Evolutionary conservation across 768 basidiomycete genomes (phyloP), one percentile per base, ranked within the genome.

Genomic region (Hericium rajendrae): DNA sequence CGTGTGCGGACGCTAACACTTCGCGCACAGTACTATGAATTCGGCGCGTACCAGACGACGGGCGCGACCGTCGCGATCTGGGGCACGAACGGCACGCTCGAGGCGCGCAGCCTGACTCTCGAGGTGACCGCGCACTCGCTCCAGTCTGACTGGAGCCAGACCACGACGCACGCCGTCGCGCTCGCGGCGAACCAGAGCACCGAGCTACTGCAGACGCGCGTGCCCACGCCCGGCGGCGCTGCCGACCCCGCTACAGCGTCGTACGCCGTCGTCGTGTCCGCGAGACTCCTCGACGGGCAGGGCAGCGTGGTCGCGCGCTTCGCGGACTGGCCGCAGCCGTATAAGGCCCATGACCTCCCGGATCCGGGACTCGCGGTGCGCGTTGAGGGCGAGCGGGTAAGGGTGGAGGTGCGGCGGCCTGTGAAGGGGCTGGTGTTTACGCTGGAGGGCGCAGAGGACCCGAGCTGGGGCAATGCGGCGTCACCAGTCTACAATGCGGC

Each of bases 241-340:
- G 91, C 91, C 6, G 87, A 91, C 67, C 80, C 83, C 16, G 65
- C 74, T 48, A 86, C 76, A 18, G 84, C 79, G 65, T 67, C 73
- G 55, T 85, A 83, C 67, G 79, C 91, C 57, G 70, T 78, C 15
- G 76, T 95, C 57, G 78, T 88, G 22, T 85, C 84, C n/a, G 86
- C 83, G 40, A 80, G 86, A 59, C 72, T 91, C 53, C 70, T 86
- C 28, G 84, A 82, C 61, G 73, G 71, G 37, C 67, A 71, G 43
- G 81, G 80, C 10, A 65, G 66, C 6, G 81, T 93, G 37, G 68
- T 94, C 52, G 85, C 76, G 16, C 78, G 92, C 60, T 84, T 82
- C 71, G 81, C 84, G 12, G 87, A 91, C 68, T 94, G 86, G 83
- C 93, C 93, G 12, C 91, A 94, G 70, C 94, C 94, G 16, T 97